Evolutionary conservation across 2,329 filamentous ascomycete genomes (phyloP).

Genomic region (Trichophyton rubrum): DNA sequence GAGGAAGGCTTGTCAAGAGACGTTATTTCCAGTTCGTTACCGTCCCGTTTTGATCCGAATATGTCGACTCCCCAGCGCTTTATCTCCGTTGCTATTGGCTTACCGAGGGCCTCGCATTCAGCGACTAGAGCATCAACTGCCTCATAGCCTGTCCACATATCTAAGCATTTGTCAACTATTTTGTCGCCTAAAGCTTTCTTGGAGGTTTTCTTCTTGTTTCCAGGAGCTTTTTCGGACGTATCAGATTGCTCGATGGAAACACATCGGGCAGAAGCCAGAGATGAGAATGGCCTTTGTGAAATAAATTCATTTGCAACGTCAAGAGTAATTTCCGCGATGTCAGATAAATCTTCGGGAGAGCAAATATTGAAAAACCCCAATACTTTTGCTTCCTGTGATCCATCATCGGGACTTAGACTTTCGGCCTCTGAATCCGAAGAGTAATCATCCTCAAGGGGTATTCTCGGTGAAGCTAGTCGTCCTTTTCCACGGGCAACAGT

Average conservation of each 20-base stretch:
- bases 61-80: constrained; percentile 55
- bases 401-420: constrained; percentile 27
- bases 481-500: constrained; percentile 40
- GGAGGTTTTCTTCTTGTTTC: constrained; percentile 36
- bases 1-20: constrained; percentile 36
- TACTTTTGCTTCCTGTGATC: constrained; percentile 43
- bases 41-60: constrained; percentile 43
- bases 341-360: constrained; percentile 60
- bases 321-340: constrained; percentile 64
- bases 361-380: constrained; percentile 76
- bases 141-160: constrained; percentile 68
- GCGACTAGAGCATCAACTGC: constrained; percentile 73
- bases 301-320: constrained; percentile 58
- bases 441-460: constrained; percentile 33
- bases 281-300: constrained; percentile 59
- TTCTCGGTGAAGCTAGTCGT: constrained; percentile 25
- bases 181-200: constrained; percentile 51
- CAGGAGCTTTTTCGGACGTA: constrained; percentile 18
- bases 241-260: constrained; percentile 39
- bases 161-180: constrained; percentile 52
- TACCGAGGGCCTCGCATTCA: constrained; percentile 60
- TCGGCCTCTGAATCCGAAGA: constrained; percentile 32
- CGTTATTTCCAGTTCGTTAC: constrained; percentile 50
- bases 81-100: constrained; percentile 52
- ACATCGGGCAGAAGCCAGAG: constrained; percentile 51